phyloP scores from a whole-genome alignment of 257 asterid species.

The Rubia yunnanensis region DNA sequence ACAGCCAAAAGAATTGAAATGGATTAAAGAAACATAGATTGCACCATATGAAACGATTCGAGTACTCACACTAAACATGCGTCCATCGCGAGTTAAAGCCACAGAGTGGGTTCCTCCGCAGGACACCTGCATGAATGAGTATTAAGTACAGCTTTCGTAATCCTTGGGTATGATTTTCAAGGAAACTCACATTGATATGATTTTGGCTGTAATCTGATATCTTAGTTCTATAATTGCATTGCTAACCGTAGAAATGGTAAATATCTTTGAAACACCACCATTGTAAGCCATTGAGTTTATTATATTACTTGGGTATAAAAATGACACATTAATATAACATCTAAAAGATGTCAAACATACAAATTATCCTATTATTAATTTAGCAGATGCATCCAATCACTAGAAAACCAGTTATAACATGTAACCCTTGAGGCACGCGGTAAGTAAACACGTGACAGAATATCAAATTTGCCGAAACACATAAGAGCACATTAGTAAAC shows the following conservation, averaged over 20 bases:
- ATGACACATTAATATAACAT: too few relatives aligned
- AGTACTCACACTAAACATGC: conserved; percentile 72
- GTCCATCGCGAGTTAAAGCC: conserved; percentile 81
- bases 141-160: conserved; percentile 6
- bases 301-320: too few relatives aligned
- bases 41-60: neutral
- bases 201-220: too few relatives aligned
- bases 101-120: conserved; percentile 99
- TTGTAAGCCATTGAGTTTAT: too few relatives aligned
- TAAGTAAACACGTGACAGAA: neutral
- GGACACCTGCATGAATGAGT: conserved; percentile 60
- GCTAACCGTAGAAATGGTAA: too few relatives aligned
- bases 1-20: neutral
- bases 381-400: neutral
- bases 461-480: neutral
- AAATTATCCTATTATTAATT: neutral
- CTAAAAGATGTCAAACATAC: too few relatives aligned
- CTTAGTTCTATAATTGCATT: too few relatives aligned
- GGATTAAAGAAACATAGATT: neutral
- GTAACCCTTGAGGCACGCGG: neutral
- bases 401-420: neutral
- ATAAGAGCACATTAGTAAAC: neutral
- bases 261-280: too few relatives aligned
- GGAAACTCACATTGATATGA: too few relatives aligned
- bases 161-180: neutral